Conservation (phyloP, 164 flowering plant genomes). For the Chloranthus sessilifolius region DNA sequence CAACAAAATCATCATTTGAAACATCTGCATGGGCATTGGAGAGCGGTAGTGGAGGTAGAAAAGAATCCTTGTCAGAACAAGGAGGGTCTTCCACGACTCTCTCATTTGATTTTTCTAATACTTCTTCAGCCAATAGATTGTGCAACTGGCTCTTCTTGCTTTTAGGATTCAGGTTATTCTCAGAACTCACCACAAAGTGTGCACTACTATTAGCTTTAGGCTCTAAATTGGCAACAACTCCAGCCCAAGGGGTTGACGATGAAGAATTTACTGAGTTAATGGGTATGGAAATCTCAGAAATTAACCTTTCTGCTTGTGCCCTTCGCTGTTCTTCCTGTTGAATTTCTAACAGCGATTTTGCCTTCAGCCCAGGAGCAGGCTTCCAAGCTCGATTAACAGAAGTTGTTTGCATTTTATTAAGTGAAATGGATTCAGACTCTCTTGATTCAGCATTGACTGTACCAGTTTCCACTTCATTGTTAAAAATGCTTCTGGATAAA, state of each 20-base stretch:
- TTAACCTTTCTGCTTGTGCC: constrained; percentile 39
- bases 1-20: constrained; percentile 48
- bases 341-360: constrained; percentile 79
- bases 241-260: constrained; percentile 60
- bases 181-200: constrained; percentile 20
- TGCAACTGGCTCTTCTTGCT: constrained; percentile 63
- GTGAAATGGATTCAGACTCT: constrained; percentile 18
- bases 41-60: no score
- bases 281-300: constrained; percentile 33
- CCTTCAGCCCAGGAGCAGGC: constrained; percentile 75
- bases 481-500: constrained; percentile 8
- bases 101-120: constrained; percentile 42
- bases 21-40: constrained; percentile 17
- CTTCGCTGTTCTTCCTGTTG: constrained; percentile 78
- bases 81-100: no score
- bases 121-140: constrained; percentile 62
- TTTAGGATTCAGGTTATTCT: constrained; percentile 21
- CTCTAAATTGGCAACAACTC: constrained; percentile 46
- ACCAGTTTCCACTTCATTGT: constrained; percentile 15
- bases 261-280: constrained; percentile 27
- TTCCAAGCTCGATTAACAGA: constrained; percentile 69
- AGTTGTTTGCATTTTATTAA: constrained; percentile 20
- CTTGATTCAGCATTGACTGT: constrained; percentile 23
- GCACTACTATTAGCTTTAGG: constrained; percentile 33
- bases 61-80: no score